Base-by-base conservation (phyloP, 768 basidiomycete genomes). In the Artomyces pyxidatus region DNA sequence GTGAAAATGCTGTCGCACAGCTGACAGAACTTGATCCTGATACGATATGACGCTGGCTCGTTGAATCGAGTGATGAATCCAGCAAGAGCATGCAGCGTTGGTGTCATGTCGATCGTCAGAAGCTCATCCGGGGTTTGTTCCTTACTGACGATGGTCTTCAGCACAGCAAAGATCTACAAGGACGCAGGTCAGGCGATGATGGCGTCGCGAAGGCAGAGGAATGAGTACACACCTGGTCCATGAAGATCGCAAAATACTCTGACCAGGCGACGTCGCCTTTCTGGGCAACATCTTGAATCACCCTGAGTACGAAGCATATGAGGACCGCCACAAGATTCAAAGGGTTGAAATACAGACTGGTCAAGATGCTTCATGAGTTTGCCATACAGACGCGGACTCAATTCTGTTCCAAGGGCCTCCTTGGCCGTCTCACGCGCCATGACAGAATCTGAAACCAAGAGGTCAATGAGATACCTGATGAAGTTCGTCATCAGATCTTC, bases 81-180 rank as follows among this genome's bases (percentile, higher is more conserved):
- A 0, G 81, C 82, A 35, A 91, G 70, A 1, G 76, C 68, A 23
- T 76, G 55, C 10, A 71, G 30, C 3, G 68, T 57, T 8, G 62
- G 58, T 10, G 64, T 65, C 27, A 73, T 52, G 42, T 71, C 69
- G n/a, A 71, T 54, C 4, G 63, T 60, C 27, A 59, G 63, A 58
- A 87, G 72, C 43, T 85, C 82, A 45, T 85, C 81, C 22, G 76
- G 64, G 8, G 72, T 68, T 39, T 80, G 72, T 16, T 75, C 71
- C 50, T 86, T 87, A 49, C 91, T 88, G n/a, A 88, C 73, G 39
- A 89, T 73, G 7, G 86, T 73, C 58, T 85, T 87, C 41, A 94
- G 66, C 25, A 94, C 80, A 0, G 79, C 72, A 42, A 88, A 78
- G 52, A 84, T 80, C 83, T 94, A 43, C 28, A 35, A 29, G 41